phyloP scores from a whole-genome alignment of 495 filamentous ascomycete species.

The Neurospora sp. region DNA sequence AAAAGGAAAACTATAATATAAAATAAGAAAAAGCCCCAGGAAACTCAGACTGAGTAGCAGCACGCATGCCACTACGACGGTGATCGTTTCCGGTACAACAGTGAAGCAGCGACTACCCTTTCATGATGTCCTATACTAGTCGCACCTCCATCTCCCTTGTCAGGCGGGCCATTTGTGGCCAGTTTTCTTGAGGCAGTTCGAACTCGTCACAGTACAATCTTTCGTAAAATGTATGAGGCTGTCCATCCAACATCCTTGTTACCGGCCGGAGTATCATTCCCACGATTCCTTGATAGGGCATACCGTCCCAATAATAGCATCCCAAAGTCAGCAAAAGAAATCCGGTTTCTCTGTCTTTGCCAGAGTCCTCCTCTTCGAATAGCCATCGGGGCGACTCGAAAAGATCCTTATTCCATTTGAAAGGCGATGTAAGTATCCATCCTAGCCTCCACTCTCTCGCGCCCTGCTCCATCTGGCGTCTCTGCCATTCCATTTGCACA shows the following conservation, averaged over 20 bases:
- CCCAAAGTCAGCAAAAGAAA: neutral
- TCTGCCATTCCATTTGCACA: neutral
- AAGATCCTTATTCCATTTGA: neutral
- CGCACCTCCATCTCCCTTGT: neutral
- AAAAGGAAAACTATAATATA: no score
- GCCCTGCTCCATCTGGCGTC: neutral
- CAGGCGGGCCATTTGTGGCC: neutral
- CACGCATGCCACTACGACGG: neutral
- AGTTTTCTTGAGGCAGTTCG: fast-evolving
- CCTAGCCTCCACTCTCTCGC: neutral
- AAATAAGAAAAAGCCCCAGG: neutral
- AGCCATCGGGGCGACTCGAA: neutral
- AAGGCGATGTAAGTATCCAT: neutral
- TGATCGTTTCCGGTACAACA: neutral
- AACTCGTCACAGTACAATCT: neutral
- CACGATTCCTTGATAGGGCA: no score
- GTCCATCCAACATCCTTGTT: neutral
- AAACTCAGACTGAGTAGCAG: neutral
- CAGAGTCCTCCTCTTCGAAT: neutral
- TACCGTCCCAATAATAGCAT: neutral
- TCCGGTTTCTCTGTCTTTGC: neutral
- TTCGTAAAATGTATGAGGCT: neutral
- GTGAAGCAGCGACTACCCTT: neutral
- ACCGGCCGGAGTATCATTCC: neutral
- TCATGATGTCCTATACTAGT: neutral